Evolutionary conservation across 805 yeast genomes (phyloP).

Genomic region (Candida nonsorbophila): DNA sequence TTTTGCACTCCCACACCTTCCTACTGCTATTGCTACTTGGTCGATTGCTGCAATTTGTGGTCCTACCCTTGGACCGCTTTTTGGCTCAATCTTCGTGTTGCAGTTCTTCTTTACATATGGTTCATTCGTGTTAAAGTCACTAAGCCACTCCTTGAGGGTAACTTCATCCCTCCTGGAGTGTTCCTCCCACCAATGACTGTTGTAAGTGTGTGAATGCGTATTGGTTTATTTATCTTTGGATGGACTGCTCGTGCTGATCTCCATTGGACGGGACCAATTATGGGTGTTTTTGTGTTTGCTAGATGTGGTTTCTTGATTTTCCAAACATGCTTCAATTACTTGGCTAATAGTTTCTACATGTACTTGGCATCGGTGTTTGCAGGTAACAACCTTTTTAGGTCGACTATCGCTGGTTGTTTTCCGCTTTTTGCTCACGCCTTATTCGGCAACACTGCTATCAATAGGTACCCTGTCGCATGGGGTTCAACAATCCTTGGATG

Average conservation of each 20-base stretch:
- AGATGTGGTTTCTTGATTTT: constrained; percentile 40
- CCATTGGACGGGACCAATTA: constrained; percentile 48
- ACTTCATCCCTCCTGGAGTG: constrained; percentile 33
- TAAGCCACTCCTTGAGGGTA: constrained; percentile 14
- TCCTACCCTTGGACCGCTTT: constrained; percentile 51
- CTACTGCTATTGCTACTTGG: constrained; percentile 48
- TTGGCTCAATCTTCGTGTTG: too few species aligned
- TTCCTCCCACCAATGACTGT: constrained; percentile 36
- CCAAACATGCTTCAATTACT: constrained; percentile 48
- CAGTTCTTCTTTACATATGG: constrained; percentile 21
- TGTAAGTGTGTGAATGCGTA: constrained; percentile 38
- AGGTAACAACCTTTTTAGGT: constrained; percentile 48
- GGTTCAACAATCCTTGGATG: constrained; percentile 43
- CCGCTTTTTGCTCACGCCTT: constrained; percentile 61
- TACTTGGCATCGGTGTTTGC: constrained; percentile 57
- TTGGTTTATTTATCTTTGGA: constrained; percentile 42
- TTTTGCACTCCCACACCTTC: constrained; percentile 33
- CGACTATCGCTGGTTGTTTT: constrained; percentile 49
- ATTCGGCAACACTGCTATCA: constrained; percentile 46
- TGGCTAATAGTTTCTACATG: constrained; percentile 44
- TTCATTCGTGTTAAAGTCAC: constrained; percentile 20
- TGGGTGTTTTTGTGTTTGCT: constrained; percentile 38
- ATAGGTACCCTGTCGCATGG: constrained; percentile 57
- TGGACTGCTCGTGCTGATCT: constrained; percentile 39
- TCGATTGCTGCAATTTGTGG: constrained; percentile 50